Evolutionary conservation across 495 filamentous ascomycete species (phyloP).

Genomic region (Podospora bellae-mahoneyi): DNA sequence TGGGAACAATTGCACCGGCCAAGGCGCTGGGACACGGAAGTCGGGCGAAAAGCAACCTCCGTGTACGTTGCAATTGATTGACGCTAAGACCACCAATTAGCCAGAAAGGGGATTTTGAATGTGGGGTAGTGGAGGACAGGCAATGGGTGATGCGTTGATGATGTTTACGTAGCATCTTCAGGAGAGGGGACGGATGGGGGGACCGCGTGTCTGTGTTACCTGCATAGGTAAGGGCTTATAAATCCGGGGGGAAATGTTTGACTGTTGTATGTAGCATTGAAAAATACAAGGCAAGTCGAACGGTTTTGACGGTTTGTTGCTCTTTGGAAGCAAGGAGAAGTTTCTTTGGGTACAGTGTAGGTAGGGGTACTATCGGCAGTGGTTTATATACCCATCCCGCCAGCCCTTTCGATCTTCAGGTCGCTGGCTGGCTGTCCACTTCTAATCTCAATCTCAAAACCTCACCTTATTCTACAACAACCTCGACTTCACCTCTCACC

Average conservation of each 20-base stretch:
- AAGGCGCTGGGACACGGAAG: not conserved
- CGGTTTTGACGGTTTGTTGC: not conserved
- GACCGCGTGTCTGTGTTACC: not conserved
- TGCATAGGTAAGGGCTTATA: not conserved
- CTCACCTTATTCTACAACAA: not conserved
- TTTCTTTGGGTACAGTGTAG: not conserved
- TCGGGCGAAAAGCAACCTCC: not conserved
- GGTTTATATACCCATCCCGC: not conserved
- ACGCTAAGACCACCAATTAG: not conserved
- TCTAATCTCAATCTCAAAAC: not conserved
- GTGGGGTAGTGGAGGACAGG: not conserved
- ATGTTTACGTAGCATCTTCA: conserved; percentile 13
- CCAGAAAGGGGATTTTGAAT: not conserved
- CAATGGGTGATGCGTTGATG: not conserved
- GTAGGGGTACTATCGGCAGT: not conserved
- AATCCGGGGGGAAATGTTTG: not conserved
- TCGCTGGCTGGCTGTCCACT: not conserved
- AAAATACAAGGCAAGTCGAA: not conserved
- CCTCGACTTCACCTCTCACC: not conserved
- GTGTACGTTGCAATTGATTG: not conserved
- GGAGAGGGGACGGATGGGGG: conserved; percentile 10
- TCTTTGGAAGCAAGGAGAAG: not conserved
- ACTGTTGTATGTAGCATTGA: too few species aligned
- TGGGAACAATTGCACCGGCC: not conserved
- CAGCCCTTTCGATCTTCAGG: not conserved